phyloP scores from a whole-genome alignment of 495 filamentous ascomycete species.

The Antarctomyces pellizariae region DNA sequence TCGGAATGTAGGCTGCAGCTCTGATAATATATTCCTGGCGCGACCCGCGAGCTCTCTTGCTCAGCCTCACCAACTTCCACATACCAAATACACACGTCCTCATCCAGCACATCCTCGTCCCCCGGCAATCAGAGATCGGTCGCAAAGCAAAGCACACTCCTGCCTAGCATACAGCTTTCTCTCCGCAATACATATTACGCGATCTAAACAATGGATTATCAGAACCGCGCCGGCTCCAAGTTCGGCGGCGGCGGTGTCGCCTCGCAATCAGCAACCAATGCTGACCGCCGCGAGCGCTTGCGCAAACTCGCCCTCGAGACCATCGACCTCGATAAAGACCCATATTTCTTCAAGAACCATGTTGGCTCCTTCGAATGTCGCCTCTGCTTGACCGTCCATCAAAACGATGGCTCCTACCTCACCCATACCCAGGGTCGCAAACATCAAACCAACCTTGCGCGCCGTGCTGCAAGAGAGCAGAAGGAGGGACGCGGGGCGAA shows the following conservation, averaged over 20 bases:
- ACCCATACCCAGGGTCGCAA: conserved; percentile 97
- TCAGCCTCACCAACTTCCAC: no score
- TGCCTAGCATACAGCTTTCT: no score
- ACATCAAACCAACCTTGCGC: conserved; percentile 97
- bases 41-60: no score
- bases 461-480: conserved; percentile 79
- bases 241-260: conserved; percentile 96
- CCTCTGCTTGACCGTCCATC: conserved; percentile 94
- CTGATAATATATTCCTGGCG: no score
- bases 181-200: no score
- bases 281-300: conserved; percentile 87
- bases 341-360: conserved; percentile 99
- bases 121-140: no score
- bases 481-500: conserved; percentile 58
- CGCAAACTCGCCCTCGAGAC: conserved; percentile 95
- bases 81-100: no score
- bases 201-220: conserved; percentile 29
- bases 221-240: conserved; percentile 94
- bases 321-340: conserved; percentile 98
- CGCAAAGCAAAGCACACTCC: no score
- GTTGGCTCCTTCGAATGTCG: conserved; percentile 96
- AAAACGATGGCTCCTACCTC: conserved; percentile 98
- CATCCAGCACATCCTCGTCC: no score
- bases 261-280: conserved; percentile 78
- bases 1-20: no score